Conservation (phyloP, 2,329 filamentous ascomycete genomes). For the Endocalyx cinctus region DNA sequence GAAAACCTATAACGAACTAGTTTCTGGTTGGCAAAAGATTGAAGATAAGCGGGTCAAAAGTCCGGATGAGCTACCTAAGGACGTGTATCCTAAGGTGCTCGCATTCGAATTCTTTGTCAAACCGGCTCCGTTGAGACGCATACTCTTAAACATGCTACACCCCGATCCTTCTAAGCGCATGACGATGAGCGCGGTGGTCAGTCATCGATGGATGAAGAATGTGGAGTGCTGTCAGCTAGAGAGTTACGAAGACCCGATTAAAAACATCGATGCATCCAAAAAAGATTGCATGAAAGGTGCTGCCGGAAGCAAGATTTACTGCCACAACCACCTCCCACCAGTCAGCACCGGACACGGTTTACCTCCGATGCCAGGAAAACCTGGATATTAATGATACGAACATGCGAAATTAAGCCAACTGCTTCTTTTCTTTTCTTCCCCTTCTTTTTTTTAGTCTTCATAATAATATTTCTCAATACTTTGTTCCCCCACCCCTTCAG, state of each 20-base stretch:
- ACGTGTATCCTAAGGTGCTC: slow-evolving; percentile 60
- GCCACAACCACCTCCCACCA: slow-evolving; percentile 53
- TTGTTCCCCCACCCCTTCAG: no score
- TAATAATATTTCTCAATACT: no score
- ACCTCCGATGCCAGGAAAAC: slow-evolving; percentile 51
- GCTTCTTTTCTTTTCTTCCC: slow-evolving; percentile 4
- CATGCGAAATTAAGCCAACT: neutral
- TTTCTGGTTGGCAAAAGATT: slow-evolving; percentile 66
- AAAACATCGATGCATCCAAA: slow-evolving; percentile 58
- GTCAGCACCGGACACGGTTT: slow-evolving; percentile 42
- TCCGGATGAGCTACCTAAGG: slow-evolving; percentile 42
- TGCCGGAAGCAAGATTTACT: slow-evolving; percentile 50
- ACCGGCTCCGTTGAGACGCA: slow-evolving; percentile 62
- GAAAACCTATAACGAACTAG: slow-evolving; percentile 60
- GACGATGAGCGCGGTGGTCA: slow-evolving; percentile 63
- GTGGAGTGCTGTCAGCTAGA: slow-evolving; percentile 78
- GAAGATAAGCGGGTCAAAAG: slow-evolving; percentile 45
- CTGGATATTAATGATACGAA: slow-evolving; percentile 41
- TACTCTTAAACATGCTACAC: slow-evolving; percentile 79
- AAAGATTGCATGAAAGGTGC: slow-evolving; percentile 39
- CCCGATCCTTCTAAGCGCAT: slow-evolving; percentile 69
- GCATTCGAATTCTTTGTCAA: slow-evolving; percentile 63
- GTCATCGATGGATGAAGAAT: slow-evolving; percentile 66
- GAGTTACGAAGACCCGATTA: slow-evolving; percentile 57
- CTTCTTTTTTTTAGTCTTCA: slow-evolving; percentile 6